Conservation (phyloP, 2,329 filamentous ascomycete species). For the Colletotrichum sp. region DNA sequence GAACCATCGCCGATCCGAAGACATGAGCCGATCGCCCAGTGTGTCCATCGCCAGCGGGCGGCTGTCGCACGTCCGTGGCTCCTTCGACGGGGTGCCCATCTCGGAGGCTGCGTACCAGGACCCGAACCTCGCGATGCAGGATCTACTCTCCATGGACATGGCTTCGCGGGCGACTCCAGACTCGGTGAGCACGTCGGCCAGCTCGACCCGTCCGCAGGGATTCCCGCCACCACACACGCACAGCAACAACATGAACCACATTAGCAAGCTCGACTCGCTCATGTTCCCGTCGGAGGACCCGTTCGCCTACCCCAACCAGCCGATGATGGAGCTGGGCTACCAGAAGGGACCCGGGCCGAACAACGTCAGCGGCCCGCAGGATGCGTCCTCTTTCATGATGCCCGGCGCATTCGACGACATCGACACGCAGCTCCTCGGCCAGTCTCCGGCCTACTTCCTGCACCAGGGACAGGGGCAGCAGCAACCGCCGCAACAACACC, state of each 20-base stretch:
- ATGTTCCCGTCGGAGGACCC: slow-evolving; percentile 84
- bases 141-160: slow-evolving; percentile 51
- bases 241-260: slow-evolving; percentile 42
- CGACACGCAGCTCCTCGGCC: slow-evolving; percentile 74
- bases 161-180: slow-evolving; percentile 47
- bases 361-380: slow-evolving; percentile 37
- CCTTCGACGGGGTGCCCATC: slow-evolving; percentile 37
- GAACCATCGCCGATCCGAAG: slow-evolving; percentile 36
- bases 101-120: slow-evolving; percentile 37
- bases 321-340: slow-evolving; percentile 65
- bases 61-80: slow-evolving; percentile 28
- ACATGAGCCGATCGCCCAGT: slow-evolving; percentile 34
- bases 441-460: slow-evolving; percentile 74
- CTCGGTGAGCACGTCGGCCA: slow-evolving; percentile 45
- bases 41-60: slow-evolving; percentile 24
- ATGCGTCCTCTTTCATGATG: slow-evolving; percentile 53
- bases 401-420: slow-evolving; percentile 65
- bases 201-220: slow-evolving; percentile 33
- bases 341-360: slow-evolving; percentile 35
- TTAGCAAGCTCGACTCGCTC: slow-evolving; percentile 76
- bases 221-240: slow-evolving; percentile 30
- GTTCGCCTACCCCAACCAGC: slow-evolving; percentile 80
- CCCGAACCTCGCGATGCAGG: slow-evolving; percentile 42
- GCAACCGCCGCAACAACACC: slow-evolving; percentile 33
- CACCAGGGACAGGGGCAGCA: slow-evolving; percentile 50